These are phyloP conservation scores for Solanum medicagineum DNA, from an alignment of 257 asterid genomes.

Conservation along the genomic window DNA sequence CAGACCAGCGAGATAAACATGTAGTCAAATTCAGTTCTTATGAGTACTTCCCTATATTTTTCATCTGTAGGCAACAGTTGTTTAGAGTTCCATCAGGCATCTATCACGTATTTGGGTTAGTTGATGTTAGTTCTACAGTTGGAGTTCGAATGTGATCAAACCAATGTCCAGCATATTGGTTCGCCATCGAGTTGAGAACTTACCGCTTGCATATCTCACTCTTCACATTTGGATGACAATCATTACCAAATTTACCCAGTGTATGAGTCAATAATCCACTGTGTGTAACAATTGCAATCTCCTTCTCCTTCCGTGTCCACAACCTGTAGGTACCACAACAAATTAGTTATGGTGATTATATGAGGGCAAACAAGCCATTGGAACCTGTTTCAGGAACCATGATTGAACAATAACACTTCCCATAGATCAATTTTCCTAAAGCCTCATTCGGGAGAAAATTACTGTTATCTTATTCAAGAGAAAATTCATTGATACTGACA, in stretches of 20 bases:
- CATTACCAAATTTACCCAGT: conserved; percentile 52
- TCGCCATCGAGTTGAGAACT: conserved; percentile 11
- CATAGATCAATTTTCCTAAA: neutral
- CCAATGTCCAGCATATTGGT: neutral
- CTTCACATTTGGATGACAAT: conserved; percentile 63
- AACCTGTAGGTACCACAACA: conserved; percentile 39
- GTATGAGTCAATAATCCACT: conserved; percentile 71
- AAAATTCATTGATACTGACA: neutral
- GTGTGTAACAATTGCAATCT: conserved; percentile 87
- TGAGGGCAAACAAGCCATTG: neutral
- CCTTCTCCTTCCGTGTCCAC: conserved; percentile 85
- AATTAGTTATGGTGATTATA: neutral
- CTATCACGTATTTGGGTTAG: neutral
- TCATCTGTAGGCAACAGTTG: neutral
- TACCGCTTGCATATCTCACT: conserved; percentile 68
- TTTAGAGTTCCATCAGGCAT: neutral
- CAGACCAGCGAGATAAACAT: neutral
- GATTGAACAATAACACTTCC: neutral
- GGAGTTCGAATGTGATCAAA: neutral
- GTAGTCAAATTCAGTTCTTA: neutral
- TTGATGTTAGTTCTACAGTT: neutral
- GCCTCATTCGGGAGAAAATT: neutral
- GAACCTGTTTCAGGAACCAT: neutral
- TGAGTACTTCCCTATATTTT: neutral
- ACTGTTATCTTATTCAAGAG: neutral